A percentile compares a stretch with the other conserved stretches of the same genome.
phyloP scores from a whole-genome alignment of 257 asterid species.

The Salvia hispanica region DNA sequence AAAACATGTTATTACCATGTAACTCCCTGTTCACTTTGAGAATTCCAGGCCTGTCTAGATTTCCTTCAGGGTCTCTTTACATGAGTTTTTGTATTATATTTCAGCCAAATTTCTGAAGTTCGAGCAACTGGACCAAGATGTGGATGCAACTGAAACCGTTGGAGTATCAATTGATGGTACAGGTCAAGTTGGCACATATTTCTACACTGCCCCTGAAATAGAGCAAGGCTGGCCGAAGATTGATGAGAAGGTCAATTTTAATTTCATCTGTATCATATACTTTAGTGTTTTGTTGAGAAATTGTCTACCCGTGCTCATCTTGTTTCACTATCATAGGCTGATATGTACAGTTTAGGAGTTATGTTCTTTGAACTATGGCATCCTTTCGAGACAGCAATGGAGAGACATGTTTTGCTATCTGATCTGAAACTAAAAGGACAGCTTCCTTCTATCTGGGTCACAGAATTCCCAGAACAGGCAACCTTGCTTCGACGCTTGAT shows the following conservation, averaged over 20 bases:
- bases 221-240: constrained; percentile 99
- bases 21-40: constrained; percentile 7
- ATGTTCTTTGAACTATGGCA: constrained; percentile 97
- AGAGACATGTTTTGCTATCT: constrained; percentile 82
- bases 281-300: constrained; percentile 16
- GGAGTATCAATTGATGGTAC: constrained; percentile 90
- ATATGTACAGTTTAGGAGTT: constrained; percentile 94
- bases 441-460: constrained; percentile 77
- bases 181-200: constrained; percentile 94
- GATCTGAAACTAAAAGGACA: constrained; percentile 88
- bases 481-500: constrained; percentile 67
- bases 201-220: constrained; percentile 97
- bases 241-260: constrained; percentile 72
- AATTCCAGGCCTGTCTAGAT: constrained; percentile 4
- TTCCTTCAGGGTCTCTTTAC: constrained; percentile 24
- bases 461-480: constrained; percentile 83
- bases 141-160: constrained; percentile 65
- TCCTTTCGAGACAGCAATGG: constrained; percentile 97
- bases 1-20: constrained; percentile 1
- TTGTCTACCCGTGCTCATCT: constrained; percentile 25
- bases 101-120: constrained; percentile 93
- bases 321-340: constrained; percentile 59
- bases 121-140: constrained; percentile 93
- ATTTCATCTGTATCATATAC: background rate
- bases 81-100: constrained; percentile 27